Conservation (phyloP, 352 stramenopile genomes). For the Globisporangium solare region DNA sequence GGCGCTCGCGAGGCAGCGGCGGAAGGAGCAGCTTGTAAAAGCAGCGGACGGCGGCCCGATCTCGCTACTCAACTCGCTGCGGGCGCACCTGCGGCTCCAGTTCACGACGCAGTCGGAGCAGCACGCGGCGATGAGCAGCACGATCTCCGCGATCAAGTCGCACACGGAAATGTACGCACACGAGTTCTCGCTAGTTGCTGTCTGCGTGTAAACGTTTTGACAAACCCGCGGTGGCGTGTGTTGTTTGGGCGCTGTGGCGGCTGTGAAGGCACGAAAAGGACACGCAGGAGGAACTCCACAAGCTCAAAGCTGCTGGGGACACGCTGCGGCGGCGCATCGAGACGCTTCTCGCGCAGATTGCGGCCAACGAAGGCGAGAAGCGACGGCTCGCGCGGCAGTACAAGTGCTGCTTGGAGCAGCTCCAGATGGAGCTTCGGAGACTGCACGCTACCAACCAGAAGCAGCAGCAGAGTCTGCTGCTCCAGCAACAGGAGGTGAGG, state of each 20-base stretch:
- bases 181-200: background rate
- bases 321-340: constrained; percentile 23
- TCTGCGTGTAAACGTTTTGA: constrained; percentile 4
- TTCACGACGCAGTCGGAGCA: constrained; percentile 43
- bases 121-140: constrained; percentile 20
- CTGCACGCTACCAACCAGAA: constrained; percentile 13
- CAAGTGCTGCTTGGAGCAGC: constrained; percentile 26
- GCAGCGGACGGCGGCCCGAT: constrained; percentile 62
- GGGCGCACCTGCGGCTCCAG: constrained; percentile 62
- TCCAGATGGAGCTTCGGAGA: constrained; percentile 21
- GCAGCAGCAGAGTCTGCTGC: constrained; percentile 1
- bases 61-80: constrained; percentile 62
- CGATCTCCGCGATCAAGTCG: constrained; percentile 21
- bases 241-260: background rate
- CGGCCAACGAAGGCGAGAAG: constrained; percentile 24
- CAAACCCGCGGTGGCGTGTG: background rate
- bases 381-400: constrained; percentile 26
- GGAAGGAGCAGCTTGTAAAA: constrained; percentile 52
- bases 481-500: constrained; percentile 12
- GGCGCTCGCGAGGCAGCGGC: constrained; percentile 35
- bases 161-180: constrained; percentile 32
- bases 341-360: constrained; percentile 26
- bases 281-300: constrained; percentile 24
- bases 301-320: constrained; percentile 26
- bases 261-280: constrained; percentile 27